Evolutionary conservation across 345 rosid species (phyloP), one percentile per base, ranked within the genome.

Genomic region (Orychophragmus violaceus): DNA sequence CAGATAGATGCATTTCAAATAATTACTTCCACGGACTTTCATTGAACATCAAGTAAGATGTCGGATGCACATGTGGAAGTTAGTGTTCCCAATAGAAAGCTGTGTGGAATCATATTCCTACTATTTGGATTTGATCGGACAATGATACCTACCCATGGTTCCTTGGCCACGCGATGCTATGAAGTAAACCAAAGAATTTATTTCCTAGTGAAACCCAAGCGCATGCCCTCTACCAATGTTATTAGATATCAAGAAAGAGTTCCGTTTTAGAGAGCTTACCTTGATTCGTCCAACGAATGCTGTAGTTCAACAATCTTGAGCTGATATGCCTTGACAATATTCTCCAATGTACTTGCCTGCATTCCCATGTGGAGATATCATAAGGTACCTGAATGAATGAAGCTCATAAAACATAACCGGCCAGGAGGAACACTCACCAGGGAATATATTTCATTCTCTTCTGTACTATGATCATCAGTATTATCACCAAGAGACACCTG

Each of bases 281-380:
- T 95, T 59, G 93, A 74, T 82, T 86, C 89, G 59, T 86, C 97
- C 63, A 81, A 82, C 18, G 81, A 76, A 76, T 87, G 97, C 75
- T 72, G 87, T 30, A 87, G 80, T 76, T 86, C 91, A 52, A 86
- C 75, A 50, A 95, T 87, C 82, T 95, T 86, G 49, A 91, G 83
- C 76, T 94, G 99, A 46, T 97, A 87, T 79, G 79, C 82, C 82
- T 91, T 89, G 27, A 95, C 86, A 44, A 95, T 87, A 74, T 87
- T 88, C 85, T 95, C 97, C 84, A 91, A 75, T 57, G 99, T 86
- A 75, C 86, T 89, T 52, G 99, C 99, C 98, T 95, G 80, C 48
- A 70, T 64, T 30, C 62, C 33, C 66, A 60, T 52, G 62, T 4
- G 56, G 6, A 56, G 5, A 32, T 41, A 65, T 66, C 13, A 24